A percentile compares a stretch with the other conserved stretches of the same genome.
phyloP scores from a whole-genome alignment of 495 filamentous ascomycete genomes.

The Opeltia flavorubescens region DNA sequence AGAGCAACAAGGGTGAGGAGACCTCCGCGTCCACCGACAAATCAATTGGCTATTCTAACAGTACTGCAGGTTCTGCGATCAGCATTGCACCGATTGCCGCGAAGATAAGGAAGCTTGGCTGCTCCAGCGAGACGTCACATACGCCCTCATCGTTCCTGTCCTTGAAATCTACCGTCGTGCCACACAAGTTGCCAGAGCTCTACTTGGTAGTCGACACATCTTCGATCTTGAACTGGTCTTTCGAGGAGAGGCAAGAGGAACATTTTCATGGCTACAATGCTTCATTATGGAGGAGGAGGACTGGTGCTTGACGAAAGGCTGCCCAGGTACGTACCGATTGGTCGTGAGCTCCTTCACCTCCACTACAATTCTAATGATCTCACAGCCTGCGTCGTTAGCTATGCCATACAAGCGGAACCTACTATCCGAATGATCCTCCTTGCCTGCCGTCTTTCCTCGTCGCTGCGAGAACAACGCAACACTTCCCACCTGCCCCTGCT shows the following conservation, averaged over 20 bases:
- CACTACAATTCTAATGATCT: not conserved
- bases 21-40: not conserved
- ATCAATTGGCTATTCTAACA: not conserved
- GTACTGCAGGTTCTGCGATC: slow-evolving; percentile 32
- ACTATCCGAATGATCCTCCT: slow-evolving; percentile 44
- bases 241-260: slow-evolving; percentile 40
- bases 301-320: slow-evolving; percentile 42
- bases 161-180: slow-evolving; percentile 42
- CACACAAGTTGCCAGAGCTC: slow-evolving; percentile 31
- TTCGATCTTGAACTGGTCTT: slow-evolving; percentile 46
- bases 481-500: slow-evolving; percentile 26
- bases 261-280: slow-evolving; percentile 48
- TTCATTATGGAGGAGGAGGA: slow-evolving; percentile 43
- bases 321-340: slow-evolving; percentile 24
- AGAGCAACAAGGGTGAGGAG: not conserved
- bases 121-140: slow-evolving; percentile 47
- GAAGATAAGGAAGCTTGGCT: slow-evolving; percentile 34
- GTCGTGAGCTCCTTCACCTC: not conserved
- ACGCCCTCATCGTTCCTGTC: slow-evolving; percentile 42
- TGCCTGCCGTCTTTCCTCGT: slow-evolving; percentile 55
- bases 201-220: slow-evolving; percentile 29
- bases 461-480: slow-evolving; percentile 40
- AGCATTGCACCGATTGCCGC: slow-evolving; percentile 27
- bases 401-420: slow-evolving; percentile 42
- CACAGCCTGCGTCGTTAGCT: slow-evolving; percentile 35